phyloP scores from a whole-genome alignment of 805 yeast species.

The Scheffersomyces amazonensis region DNA sequence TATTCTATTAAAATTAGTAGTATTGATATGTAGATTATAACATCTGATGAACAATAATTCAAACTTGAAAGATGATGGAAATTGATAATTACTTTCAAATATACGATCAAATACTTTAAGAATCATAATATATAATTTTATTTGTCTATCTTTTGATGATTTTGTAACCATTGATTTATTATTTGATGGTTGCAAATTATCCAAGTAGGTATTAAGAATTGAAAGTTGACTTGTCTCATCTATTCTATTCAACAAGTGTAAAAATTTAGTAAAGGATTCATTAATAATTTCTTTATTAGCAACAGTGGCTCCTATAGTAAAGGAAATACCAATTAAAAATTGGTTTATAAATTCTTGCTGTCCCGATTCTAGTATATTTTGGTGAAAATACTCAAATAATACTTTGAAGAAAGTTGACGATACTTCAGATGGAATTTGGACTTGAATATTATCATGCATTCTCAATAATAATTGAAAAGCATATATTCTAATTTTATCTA shows the following conservation, averaged over 20 bases:
- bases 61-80: slow-evolving; percentile 27
- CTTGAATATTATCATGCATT: slow-evolving; percentile 1
- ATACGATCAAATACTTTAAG: slow-evolving; percentile 32
- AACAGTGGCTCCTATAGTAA: neutral
- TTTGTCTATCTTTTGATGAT: slow-evolving; percentile 1
- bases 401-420: slow-evolving; percentile 16
- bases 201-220: neutral
- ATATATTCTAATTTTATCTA: slow-evolving; percentile 48
- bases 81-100: slow-evolving; percentile 33
- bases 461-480: slow-evolving; percentile 34
- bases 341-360: neutral
- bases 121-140: slow-evolving; percentile 20
- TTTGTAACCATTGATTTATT: no score
- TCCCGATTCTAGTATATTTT: slow-evolving; percentile 4
- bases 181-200: neutral
- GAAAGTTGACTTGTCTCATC: neutral
- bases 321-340: neutral
- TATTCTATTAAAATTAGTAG: slow-evolving; percentile 37
- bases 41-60: slow-evolving; percentile 43
- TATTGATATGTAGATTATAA: slow-evolving; percentile 56
- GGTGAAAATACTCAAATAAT: slow-evolving; percentile 17
- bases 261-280: slow-evolving; percentile 32
- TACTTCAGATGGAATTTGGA: neutral
- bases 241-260: slow-evolving; percentile 19
- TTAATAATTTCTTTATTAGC: slow-evolving; percentile 23